Percentiles rank a stretch among this genome's conserved stretches.
These are phyloP conservation scores for Sistotremastrum niveocremeum DNA, from an alignment of 768 basidiomycete genomes.

Conservation along the genomic window DNA sequence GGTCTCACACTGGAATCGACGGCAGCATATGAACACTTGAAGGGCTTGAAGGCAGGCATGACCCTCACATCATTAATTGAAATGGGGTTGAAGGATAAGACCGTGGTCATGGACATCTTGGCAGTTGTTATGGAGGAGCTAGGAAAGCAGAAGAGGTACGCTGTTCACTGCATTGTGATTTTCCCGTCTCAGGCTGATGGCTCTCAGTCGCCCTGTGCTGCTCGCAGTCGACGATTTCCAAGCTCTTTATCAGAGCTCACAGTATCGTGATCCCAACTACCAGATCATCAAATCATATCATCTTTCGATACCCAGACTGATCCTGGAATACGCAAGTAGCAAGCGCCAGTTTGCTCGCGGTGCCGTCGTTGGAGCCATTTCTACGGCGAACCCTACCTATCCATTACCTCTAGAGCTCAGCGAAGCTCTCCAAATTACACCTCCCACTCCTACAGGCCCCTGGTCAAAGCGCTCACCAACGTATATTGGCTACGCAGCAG, in stretches of 20 bases:
- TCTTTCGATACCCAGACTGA: slow-evolving; percentile 60
- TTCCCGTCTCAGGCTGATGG: background rate
- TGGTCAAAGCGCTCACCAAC: slow-evolving; percentile 41
- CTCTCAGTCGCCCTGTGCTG: slow-evolving; percentile 55
- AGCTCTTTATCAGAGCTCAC: slow-evolving; percentile 49
- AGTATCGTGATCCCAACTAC: slow-evolving; percentile 66
- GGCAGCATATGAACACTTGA: slow-evolving; percentile 26
- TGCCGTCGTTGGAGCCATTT: slow-evolving; percentile 58
- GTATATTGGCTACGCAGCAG: slow-evolving; percentile 39
- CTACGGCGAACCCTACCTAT: slow-evolving; percentile 44
- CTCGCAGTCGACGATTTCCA: slow-evolving; percentile 86
- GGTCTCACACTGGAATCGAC: background rate
- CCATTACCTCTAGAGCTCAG: slow-evolving; percentile 48
- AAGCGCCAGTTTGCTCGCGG: slow-evolving; percentile 33
- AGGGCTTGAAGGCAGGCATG: slow-evolving; percentile 35
- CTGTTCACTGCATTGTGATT: background rate
- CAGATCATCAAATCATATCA: slow-evolving; percentile 58
- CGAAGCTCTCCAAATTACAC: slow-evolving; percentile 39
- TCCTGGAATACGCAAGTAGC: slow-evolving; percentile 72
- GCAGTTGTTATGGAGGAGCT: slow-evolving; percentile 47
- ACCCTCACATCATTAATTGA: slow-evolving; percentile 41
- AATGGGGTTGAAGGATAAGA: slow-evolving; percentile 40
- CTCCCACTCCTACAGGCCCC: slow-evolving; percentile 31
- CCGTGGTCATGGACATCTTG: slow-evolving; percentile 41
- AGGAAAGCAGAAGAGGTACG: slow-evolving; percentile 50